Evolutionary conservation across 352 stramenopile genomes (phyloP), one percentile per base, ranked within the genome.

Genomic region (Phytophthora meadii): DNA sequence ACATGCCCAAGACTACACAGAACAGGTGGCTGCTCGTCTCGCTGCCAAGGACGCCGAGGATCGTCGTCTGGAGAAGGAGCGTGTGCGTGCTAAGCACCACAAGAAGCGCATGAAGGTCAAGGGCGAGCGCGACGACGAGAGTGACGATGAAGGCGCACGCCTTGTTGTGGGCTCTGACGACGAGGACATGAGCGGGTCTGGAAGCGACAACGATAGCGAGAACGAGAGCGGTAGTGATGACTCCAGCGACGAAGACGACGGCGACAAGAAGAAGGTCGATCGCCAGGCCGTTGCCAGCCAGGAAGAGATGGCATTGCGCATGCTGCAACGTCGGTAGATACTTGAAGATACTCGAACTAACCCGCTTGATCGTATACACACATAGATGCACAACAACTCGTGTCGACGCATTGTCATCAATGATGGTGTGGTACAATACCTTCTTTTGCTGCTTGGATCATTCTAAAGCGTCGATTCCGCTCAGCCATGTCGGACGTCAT

Each of bases 81-180:
- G 88, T 53, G 82, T 95, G 74, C 87, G 89, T 46, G 90, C 89
- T 30, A 97, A 96, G 73, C 87, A 97, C 67, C 77, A 90, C 64
- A 95, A 97, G 77, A 92, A 89, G 66, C 85, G 91, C 59, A 82
- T 90, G 61, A 94, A 94, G 66, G 44, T 74, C 44, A 95, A 96
- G 77, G 85, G 86, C 61, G 81, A 94, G 54, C 79, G 84, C 24
- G 77, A 88, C 17, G 77, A 80, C 17, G 75, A 78, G 9, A 70
- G 79, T 42, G 70, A 69, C 0, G 56, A 67, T 36, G 53, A 67
- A 55, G 73, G 67, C 12, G 60, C 60, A 11, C 60, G 57, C n/a
- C 75, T 86, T 62, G 72, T 40, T 54, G 77, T 67, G 65, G 88
- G 39, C 67, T 88, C 81, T 8, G 75, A 76, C 22, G 69, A 71